A percentile compares a stretch with the other conserved stretches of the same genome.
Conservation (phyloP, 352 stramenopile genomes). For the Globisporangium uncinulatum region DNA sequence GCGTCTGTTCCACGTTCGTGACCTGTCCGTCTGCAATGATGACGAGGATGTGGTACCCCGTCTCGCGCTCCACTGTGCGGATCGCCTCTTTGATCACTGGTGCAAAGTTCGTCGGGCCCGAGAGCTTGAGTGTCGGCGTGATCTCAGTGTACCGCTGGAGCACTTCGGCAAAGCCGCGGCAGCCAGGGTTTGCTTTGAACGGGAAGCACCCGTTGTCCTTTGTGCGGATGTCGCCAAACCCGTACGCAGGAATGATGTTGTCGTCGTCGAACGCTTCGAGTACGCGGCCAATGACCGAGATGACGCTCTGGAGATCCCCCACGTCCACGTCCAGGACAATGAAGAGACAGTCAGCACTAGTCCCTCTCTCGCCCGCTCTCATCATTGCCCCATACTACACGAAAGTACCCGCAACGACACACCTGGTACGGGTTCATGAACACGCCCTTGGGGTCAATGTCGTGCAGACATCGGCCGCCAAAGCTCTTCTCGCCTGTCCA, state of each 20-base stretch:
- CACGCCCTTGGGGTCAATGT: constrained; percentile 37
- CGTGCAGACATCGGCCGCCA: constrained; percentile 46
- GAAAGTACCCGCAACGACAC: not conserved
- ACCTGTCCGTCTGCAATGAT: constrained; percentile 64
- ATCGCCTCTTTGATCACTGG: constrained; percentile 64
- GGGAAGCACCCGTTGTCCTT: constrained; percentile 42
- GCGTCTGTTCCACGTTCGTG: constrained; percentile 52
- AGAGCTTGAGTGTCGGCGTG: constrained; percentile 49
- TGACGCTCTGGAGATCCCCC: constrained; percentile 34
- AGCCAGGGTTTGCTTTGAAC: constrained; percentile 29
- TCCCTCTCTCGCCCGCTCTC: not conserved
- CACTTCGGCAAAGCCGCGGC: constrained; percentile 52
- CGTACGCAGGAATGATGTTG: constrained; percentile 67
- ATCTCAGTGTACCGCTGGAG: constrained; percentile 53
- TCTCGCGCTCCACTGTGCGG: constrained; percentile 26
- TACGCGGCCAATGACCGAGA: constrained; percentile 67
- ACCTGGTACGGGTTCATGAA: constrained; percentile 64
- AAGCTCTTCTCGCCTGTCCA: constrained; percentile 66
- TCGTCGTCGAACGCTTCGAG: constrained; percentile 78
- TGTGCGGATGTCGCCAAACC: constrained; percentile 57
- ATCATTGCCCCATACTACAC: not conserved
- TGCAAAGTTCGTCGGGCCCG: constrained; percentile 59
- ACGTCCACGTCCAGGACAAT: not conserved
- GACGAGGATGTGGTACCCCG: constrained; percentile 73
- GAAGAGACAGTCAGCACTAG: no score